phyloP scores from a whole-genome alignment of 1,284 basidiomycete genomes.

The Ceratobasidium sp. region DNA sequence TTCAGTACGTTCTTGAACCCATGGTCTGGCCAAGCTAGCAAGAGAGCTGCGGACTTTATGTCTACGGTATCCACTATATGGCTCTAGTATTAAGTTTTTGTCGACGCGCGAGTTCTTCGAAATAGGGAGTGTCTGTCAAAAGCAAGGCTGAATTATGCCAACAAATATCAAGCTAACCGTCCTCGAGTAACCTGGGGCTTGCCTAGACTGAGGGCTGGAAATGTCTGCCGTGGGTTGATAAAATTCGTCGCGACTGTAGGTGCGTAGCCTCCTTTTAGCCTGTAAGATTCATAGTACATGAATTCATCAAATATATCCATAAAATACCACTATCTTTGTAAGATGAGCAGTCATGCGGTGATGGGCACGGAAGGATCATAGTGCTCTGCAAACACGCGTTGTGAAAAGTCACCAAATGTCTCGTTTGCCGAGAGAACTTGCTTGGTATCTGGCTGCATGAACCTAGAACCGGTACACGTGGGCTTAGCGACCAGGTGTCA shows the following conservation, averaged over 20 bases:
- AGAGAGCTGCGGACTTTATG: constrained; percentile 20
- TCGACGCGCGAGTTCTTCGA: constrained; percentile 1
- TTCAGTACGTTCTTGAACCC: constrained; percentile 12
- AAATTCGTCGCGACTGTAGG: not conserved
- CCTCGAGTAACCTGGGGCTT: not conserved
- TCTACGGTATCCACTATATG: constrained; percentile 5
- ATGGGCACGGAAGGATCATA: constrained; percentile 60
- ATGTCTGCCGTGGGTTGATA: not conserved
- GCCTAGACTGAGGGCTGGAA: not conserved
- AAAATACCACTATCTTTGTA: not conserved
- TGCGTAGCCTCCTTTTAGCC: not conserved
- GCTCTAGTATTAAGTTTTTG: constrained; percentile 25
- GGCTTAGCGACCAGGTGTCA: not conserved
- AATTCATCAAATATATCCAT: constrained; percentile 14
- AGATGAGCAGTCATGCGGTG: constrained; percentile 26
- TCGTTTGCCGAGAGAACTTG: constrained; percentile 74
- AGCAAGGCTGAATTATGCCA: not conserved
- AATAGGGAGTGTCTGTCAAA: not conserved
- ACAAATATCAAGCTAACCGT: not conserved
- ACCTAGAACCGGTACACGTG: constrained; percentile 65
- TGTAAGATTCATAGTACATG: constrained; percentile 12
- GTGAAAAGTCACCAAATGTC: constrained; percentile 91
- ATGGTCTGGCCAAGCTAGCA: constrained; percentile 31
- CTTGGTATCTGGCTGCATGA: constrained; percentile 91
- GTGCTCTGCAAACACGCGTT: constrained; percentile 83